These are phyloP conservation scores for Phytophthora foliorum DNA, from an alignment of 352 stramenopile genomes.

Conservation along the genomic window DNA sequence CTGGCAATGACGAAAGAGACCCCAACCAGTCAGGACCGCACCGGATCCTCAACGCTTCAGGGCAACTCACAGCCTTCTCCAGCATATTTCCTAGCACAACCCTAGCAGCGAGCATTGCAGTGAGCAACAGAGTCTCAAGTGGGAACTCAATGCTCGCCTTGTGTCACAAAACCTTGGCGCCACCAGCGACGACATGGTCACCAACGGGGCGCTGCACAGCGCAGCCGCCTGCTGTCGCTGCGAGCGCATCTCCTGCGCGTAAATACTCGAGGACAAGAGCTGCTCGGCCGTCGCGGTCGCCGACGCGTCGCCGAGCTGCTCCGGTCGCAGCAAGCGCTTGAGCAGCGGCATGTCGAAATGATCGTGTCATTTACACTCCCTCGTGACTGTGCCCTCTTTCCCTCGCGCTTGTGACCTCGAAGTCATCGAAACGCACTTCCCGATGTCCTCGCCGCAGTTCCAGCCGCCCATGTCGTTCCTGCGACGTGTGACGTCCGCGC, in stretches of 20 bases:
- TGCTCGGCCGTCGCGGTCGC: conserved; percentile 46
- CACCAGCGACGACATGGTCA: conserved; percentile 45
- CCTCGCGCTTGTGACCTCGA: conserved; percentile 11
- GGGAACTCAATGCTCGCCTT: too few relatives aligned
- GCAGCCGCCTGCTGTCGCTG: conserved; percentile 46
- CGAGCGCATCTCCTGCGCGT: conserved; percentile 34
- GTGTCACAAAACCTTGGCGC: conserved; percentile 14
- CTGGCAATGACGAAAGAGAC: conserved; percentile 11
- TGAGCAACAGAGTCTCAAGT: too few relatives aligned
- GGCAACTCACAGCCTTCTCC: conserved; percentile 11
- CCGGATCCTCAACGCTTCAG: neutral
- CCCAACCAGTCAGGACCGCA: neutral
- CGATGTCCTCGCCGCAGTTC: conserved; percentile 45
- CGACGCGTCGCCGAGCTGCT: conserved; percentile 28
- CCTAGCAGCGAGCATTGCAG: conserved; percentile 18
- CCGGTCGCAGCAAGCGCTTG: conserved; percentile 32
- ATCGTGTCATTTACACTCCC: neutral
- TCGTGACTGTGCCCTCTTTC: neutral
- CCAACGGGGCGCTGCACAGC: conserved; percentile 44
- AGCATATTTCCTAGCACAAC: conserved; percentile 7
- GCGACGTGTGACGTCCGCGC: conserved; percentile 35
- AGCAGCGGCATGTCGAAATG: conserved; percentile 69
- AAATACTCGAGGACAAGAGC: conserved; percentile 67
- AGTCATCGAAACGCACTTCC: conserved; percentile 15
- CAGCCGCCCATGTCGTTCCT: conserved; percentile 53